Evolutionary conservation across 257 asterid genomes (phyloP).

Genomic region (Parsonsia alboflavescens): DNA sequence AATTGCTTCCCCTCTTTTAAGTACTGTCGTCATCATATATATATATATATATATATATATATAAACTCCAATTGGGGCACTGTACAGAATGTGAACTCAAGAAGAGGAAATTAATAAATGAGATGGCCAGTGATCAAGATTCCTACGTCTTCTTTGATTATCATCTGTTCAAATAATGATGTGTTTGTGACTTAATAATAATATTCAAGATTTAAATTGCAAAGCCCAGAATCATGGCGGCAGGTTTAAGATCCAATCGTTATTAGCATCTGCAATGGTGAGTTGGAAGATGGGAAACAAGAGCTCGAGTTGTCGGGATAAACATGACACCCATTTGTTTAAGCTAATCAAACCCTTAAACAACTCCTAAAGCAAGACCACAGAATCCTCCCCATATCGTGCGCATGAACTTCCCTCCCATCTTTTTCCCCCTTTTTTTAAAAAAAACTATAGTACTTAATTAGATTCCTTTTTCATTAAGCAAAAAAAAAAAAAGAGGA

Average conservation of each 20-base stretch:
- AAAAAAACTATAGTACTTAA: too few species aligned
- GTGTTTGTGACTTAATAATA: not conserved
- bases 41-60: too few species aligned
- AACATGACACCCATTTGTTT: conserved; percentile 41
- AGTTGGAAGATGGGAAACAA: conserved; percentile 59
- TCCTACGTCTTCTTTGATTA: conserved; percentile 9
- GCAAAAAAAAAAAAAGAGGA: not conserved
- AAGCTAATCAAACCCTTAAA: conserved; percentile 20
- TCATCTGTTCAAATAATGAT: not conserved
- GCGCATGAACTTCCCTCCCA: conserved; percentile 37
- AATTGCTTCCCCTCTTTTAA: too few species aligned
- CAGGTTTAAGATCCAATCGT: conserved; percentile 11
- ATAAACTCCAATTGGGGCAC: not conserved
- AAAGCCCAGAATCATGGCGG: conserved; percentile 26
- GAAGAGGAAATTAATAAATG: not conserved
- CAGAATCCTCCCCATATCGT: conserved; percentile 37
- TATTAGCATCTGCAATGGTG: conserved; percentile 24
- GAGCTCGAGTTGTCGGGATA: conserved; percentile 42
- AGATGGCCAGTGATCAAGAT: conserved; percentile 22
- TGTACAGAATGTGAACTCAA: conserved; percentile 7
- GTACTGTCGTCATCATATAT: too few species aligned
- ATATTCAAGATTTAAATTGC: conserved; percentile 24
- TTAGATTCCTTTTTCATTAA: too few species aligned
- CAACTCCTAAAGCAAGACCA: conserved; percentile 30
- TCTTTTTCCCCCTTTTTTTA: too few species aligned